A percentile compares a stretch with the other conserved stretches of the same genome.
Conservation (phyloP, 345 rosid genomes). For the Gossypium thurberi region DNA sequence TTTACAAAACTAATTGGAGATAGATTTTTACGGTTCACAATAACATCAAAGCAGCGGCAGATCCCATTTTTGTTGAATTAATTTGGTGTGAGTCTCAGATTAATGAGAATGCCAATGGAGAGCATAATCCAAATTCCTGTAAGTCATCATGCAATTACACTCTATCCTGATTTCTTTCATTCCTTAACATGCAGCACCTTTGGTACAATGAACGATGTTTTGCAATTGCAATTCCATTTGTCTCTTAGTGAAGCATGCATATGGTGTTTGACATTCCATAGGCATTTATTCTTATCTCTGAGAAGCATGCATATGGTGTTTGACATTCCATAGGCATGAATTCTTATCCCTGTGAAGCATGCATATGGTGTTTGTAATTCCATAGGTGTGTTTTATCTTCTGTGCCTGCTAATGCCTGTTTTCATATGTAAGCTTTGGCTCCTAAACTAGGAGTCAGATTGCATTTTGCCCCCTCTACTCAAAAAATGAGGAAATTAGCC, state of each 20-base stretch:
- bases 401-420: neutral
- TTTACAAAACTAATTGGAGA: conserved; percentile 13
- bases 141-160: conserved; percentile 2
- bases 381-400: no score
- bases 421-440: neutral
- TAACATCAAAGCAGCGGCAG: conserved; percentile 11
- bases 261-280: neutral
- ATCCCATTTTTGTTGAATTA: conserved; percentile 9
- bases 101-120: neutral
- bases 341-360: no score
- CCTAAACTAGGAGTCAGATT: neutral
- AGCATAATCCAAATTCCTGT: neutral
- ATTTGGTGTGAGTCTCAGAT: conserved; percentile 19
- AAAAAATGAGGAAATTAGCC: no score
- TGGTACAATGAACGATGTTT: neutral
- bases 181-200: neutral
- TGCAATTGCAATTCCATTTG: neutral
- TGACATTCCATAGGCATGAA: neutral
- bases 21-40: conserved; percentile 1
- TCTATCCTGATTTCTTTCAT: neutral
- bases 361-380: no score
- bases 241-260: neutral
- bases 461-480: no score
- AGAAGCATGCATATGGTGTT: neutral
- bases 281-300: neutral